Evolutionary conservation across 2,329 filamentous ascomycete genomes (phyloP).

Genomic region (Aspergillus felis): DNA sequence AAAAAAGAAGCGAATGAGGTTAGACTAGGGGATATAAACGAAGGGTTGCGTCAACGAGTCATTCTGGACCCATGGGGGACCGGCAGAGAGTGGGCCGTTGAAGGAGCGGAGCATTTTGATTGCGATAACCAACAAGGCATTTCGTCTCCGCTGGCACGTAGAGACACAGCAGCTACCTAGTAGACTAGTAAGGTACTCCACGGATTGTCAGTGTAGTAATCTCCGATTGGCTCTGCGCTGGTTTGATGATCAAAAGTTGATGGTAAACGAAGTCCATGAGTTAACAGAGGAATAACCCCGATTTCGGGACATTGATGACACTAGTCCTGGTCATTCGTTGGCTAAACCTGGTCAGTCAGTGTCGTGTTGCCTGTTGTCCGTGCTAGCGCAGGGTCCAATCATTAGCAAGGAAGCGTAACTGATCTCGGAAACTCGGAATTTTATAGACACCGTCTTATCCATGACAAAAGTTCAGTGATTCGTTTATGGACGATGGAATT

Average conservation of each 20-base stretch:
- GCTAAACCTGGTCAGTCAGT: too few relatives aligned
- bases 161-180: too few relatives aligned
- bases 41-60: slow-evolving; percentile 18
- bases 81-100: slow-evolving; percentile 2
- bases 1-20: background rate
- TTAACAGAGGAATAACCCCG: background rate
- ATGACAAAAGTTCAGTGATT: background rate
- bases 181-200: too few relatives aligned
- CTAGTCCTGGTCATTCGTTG: too few relatives aligned
- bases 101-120: background rate
- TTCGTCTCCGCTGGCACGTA: background rate
- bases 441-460: too few relatives aligned
- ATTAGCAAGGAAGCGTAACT: background rate
- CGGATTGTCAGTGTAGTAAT: background rate
- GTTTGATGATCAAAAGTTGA: too few relatives aligned
- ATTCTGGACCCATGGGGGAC: slow-evolving; percentile 8
- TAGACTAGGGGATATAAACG: background rate
- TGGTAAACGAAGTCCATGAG: background rate
- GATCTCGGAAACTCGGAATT: background rate
- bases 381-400: background rate
- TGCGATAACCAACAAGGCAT: background rate
- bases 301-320: background rate
- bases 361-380: background rate
- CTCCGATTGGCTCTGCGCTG: background rate
- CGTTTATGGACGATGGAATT: background rate